Evolutionary conservation across 176 grass and related monocot genomes (phyloP).

Genomic region (Ensete ventricosum): DNA sequence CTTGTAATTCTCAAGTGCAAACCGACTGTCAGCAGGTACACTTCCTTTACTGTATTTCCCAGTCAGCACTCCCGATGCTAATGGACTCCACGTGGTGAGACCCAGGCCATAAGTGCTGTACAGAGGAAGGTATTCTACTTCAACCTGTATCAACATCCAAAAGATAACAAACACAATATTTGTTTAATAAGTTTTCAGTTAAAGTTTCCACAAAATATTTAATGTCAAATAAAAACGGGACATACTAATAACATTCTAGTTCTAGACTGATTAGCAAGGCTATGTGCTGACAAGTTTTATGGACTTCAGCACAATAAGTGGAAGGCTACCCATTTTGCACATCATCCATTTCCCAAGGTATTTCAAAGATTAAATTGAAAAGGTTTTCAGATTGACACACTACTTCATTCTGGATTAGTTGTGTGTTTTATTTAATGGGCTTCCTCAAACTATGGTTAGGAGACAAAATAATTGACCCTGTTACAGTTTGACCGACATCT

Average conservation of each 20-base stretch:
- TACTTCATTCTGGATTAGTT: too few relatives aligned
- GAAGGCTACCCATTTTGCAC: too few relatives aligned
- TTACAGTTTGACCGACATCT: too few relatives aligned
- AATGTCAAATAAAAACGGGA: background rate
- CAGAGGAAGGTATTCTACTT: slow-evolving; percentile 80
- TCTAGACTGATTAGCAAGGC: background rate
- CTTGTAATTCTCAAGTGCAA: slow-evolving; percentile 96
- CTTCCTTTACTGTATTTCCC: slow-evolving; percentile 74
- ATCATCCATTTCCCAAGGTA: too few relatives aligned
- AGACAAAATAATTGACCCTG: too few relatives aligned
- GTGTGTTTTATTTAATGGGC: too few relatives aligned
- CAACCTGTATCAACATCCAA: slow-evolving; percentile 49
- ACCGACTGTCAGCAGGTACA: slow-evolving; percentile 78
- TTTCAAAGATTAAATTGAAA: too few relatives aligned
- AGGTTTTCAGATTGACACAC: too few relatives aligned
- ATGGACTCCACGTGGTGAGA: slow-evolving; percentile 91
- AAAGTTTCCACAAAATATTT: background rate
- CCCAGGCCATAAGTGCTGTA: slow-evolving; percentile 76
- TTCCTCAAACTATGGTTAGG: too few relatives aligned
- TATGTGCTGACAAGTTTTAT: too few relatives aligned
- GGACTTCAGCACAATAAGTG: too few relatives aligned
- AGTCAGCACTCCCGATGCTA: slow-evolving; percentile 87
- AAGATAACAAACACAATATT: background rate
- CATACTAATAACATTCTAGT: background rate
- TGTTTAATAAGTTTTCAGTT: background rate